Base-by-base conservation (phyloP, 2,329 filamentous ascomycete genomes). In the Fusarium sp. region DNA sequence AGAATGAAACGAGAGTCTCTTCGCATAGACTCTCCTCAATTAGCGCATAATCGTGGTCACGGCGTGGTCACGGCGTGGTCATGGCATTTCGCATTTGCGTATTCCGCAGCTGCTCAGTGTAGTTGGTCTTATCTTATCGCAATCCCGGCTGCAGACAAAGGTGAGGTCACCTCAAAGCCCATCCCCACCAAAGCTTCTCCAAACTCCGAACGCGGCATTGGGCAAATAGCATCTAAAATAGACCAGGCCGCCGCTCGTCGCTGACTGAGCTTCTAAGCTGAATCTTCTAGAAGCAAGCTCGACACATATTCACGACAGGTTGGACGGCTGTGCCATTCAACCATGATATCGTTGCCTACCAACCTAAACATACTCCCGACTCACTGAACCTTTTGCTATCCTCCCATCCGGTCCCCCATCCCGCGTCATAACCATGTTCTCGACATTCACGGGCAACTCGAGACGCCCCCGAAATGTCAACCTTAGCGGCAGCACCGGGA, bases 381-480 rank as follows among this genome's bases (percentile, higher is more conserved):
- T 61, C 45, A 56, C 31, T 44, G 31, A 63, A 66, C 36, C 52
- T 55, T 42, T 39, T 28, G 28, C 24, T 51, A 36, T 54, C 65
- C 54, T 55, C 42, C 49, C 33, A 17, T 11, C 31, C 28, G 6
- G 51, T 51, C 68, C 63, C 48, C 63, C 10, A 47, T 56, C 44
- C 59, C 49, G 45, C 58, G 24, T 57, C 65, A 54, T 61, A 75
- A 42, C 69, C 80, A 98, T 98, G 96, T 97, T 96, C 84, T 92
- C 93, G 70, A 95, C 93, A 61, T 99, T 99, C 85, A 96, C 94
- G 31, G 96, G 96, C 77, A 94, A 85, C 83, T 94, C 94, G 78
- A 92, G 94, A 79, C 93, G 94, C 75, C 92, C 93, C 70, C 92
- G 96, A 75, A 95, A 98, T 82, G 94, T 98, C 81, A 98, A 98